Evolutionary conservation across 2,329 filamentous ascomycete genomes (phyloP).

Genomic region (Elsinoe necatrix): DNA sequence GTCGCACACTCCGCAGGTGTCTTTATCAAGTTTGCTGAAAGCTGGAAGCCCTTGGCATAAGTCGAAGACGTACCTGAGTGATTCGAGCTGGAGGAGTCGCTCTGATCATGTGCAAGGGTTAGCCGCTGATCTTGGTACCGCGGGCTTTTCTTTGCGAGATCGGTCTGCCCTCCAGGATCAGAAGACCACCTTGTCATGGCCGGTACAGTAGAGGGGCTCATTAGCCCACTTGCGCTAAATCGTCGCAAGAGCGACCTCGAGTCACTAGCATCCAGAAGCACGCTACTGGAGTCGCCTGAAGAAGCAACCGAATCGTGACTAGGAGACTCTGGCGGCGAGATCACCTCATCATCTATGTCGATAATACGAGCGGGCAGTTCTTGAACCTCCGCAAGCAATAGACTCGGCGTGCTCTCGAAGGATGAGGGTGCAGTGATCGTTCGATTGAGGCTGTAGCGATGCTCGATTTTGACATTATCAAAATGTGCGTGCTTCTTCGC

Average conservation of each 20-base stretch:
- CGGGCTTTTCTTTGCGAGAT: neutral
- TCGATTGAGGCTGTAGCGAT: constrained; percentile 7
- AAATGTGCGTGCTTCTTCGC: constrained; percentile 14
- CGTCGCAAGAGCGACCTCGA: neutral
- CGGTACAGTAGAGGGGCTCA: neutral
- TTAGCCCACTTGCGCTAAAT: neutral
- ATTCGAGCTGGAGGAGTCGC: neutral
- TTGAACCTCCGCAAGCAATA: neutral
- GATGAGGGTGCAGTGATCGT: constrained; percentile 14
- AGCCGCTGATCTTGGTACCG: neutral
- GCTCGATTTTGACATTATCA: constrained; percentile 10
- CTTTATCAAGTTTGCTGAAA: neutral
- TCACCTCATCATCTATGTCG: neutral
- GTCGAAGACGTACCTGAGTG: neutral
- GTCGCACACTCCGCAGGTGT: constrained; percentile 3
- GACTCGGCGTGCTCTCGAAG: neutral
- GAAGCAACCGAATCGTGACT: neutral
- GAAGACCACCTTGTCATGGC: neutral
- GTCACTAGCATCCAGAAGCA: neutral
- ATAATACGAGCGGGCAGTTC: neutral
- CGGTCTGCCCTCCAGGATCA: neutral
- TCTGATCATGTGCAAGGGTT: neutral
- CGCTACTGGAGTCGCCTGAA: neutral
- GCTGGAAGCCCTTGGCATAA: neutral
- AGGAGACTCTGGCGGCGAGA: neutral